Evolutionary conservation across 257 asterid genomes (phyloP), one percentile per base, ranked within the genome.

Genomic region (Jacaranda mimosifolia): DNA sequence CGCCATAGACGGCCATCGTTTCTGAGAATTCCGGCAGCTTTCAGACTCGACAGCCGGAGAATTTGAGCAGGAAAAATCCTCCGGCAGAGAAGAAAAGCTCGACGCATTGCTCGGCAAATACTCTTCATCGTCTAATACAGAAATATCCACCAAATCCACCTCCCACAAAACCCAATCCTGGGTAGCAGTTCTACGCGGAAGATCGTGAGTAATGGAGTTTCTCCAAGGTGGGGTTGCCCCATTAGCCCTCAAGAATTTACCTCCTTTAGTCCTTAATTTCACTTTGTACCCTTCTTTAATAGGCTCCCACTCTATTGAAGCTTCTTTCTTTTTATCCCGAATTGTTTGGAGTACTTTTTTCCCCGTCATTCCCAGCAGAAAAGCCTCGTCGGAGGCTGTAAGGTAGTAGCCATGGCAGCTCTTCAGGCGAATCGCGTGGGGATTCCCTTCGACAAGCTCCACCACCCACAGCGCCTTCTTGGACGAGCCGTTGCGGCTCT

Each of bases 91-190:
- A 7, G 80, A 42, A 19, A 80, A 76, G 43, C 89, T 88, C 0
- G 87, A 83, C 3, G 72, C 83, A 68, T 58, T 45, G 64, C 89
- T 84, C 17, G 77, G 69, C 76, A 88, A 66, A 38, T 86, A 78
- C 69, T 84, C 79, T 21, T 77, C 76, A 10, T 60, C 76, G 6
- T 69, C 84, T 7, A 82, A 40, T 7, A 55, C 81, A 15, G 86
- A 73, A 0, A 82, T 38, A 63, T 89, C 92, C 21, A 87, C 87
- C 14, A 63, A 74, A 67, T 89, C 92, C 3, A 90, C 91, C n/a
- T 86, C 91, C 94, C 94, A 90, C 82, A 85, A 15, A 13, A 90
- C 89, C 94, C 94, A 90, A 78, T 87, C 88, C 40, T 86, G 91
- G 0, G 94, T 90, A 1, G 90, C 91, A 6, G 92, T 90, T 40